Conservation (phyloP, 345 rosid genomes). For the Litchi chinensis region DNA sequence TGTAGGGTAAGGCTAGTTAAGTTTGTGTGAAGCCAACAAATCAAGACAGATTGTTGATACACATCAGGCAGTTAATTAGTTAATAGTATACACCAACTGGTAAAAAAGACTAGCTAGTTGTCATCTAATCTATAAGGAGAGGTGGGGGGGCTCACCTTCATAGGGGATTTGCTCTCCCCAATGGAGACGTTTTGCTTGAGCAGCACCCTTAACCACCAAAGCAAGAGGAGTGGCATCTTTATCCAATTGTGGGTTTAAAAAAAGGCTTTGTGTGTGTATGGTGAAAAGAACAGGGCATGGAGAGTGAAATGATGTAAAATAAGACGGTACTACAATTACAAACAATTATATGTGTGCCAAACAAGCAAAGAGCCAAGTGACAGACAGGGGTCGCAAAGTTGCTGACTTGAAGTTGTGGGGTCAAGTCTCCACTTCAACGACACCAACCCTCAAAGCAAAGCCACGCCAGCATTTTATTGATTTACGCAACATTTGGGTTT, state of each 20-base stretch:
- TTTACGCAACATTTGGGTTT: slow-evolving; percentile 40
- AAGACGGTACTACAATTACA: background rate
- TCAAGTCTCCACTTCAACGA: slow-evolving; percentile 58
- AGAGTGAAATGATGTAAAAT: slow-evolving; percentile 21
- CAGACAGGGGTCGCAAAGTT: slow-evolving; percentile 4
- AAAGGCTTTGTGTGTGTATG: slow-evolving; percentile 5
- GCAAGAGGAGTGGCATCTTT: slow-evolving; percentile 25
- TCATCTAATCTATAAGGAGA: background rate
- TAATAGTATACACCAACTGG: background rate
- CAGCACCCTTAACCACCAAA: slow-evolving; percentile 7
- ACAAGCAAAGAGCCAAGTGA: slow-evolving; percentile 38
- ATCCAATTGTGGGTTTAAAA: slow-evolving; percentile 26
- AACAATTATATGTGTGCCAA: slow-evolving; percentile 36
- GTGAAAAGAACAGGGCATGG: slow-evolving; percentile 50
- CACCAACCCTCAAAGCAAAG: slow-evolving; percentile 41
- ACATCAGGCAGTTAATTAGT: background rate
- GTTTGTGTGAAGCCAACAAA: background rate
- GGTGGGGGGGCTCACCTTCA: background rate
- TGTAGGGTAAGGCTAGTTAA: no score
- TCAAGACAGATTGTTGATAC: background rate
- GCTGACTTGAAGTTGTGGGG: slow-evolving; percentile 26
- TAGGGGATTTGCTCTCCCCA: background rate
- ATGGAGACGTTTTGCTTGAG: slow-evolving; percentile 24
- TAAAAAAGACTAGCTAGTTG: background rate
- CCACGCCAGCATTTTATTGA: slow-evolving; percentile 42